phyloP scores from a whole-genome alignment of 164 flowering plant genomes.

The Aristolochia contorta region DNA sequence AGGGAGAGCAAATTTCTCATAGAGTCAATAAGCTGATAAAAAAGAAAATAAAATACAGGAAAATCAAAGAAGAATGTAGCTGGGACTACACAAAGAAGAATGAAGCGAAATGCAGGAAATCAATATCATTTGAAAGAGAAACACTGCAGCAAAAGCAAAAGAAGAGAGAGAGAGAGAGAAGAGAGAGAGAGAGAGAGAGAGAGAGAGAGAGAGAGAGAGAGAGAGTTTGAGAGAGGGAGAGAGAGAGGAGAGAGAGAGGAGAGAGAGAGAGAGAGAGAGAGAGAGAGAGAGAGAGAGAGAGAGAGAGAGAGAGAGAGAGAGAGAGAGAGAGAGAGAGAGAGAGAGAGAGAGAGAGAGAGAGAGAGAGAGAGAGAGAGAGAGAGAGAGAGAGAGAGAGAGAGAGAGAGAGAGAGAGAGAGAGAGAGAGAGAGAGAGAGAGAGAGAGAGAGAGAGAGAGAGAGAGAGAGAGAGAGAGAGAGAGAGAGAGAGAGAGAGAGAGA shows the following conservation, averaged over 20 bases:
- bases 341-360: not conserved
- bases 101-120: not conserved
- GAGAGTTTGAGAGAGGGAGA: no score
- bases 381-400: not conserved
- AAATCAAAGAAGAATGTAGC: not conserved
- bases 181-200: no score
- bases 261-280: no score
- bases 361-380: not conserved
- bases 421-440: not conserved
- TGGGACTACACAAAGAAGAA: no score
- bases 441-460: conserved; percentile 1
- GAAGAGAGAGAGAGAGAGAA: not conserved
- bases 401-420: not conserved
- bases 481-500: no score
- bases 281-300: not conserved
- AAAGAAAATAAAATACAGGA: not conserved
- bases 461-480: no score
- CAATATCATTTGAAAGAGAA: no score
- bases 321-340: not conserved
- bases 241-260: no score
- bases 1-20: no score
- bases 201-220: no score
- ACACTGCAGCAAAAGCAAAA: not conserved
- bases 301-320: not conserved
- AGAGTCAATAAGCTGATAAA: not conserved